Evolutionary conservation across 208 protist species (phyloP).

Genomic region (Herpetomonas samuelpessoai): DNA sequence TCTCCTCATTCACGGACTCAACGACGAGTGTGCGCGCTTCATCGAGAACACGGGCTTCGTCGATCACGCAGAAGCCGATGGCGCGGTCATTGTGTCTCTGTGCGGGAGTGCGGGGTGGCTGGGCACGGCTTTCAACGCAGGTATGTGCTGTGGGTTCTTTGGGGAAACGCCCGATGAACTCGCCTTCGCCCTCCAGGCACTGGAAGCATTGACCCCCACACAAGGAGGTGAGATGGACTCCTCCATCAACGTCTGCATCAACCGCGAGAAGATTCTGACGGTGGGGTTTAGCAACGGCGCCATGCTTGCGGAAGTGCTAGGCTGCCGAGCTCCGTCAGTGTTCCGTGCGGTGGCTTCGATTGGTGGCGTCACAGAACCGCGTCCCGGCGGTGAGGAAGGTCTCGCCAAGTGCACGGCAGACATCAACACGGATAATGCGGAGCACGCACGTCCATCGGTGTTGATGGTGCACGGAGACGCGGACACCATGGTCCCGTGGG

Average conservation of each 20-base stretch:
- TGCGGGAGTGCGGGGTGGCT: conserved; percentile 56
- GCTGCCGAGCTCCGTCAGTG: conserved; percentile 31
- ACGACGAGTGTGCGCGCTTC: conserved; percentile 62
- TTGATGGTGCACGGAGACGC: conserved; percentile 70
- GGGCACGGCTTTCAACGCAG: conserved; percentile 66
- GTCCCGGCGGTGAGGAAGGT: conserved; percentile 52
- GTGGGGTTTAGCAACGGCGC: conserved; percentile 84
- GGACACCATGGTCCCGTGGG: conserved; percentile 64
- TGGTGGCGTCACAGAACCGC: conserved; percentile 53
- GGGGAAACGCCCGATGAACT: conserved; percentile 45
- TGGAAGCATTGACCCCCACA: conserved; percentile 10
- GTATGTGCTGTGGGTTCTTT: conserved; percentile 71
- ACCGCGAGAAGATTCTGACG: conserved; percentile 43
- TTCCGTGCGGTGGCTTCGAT: conserved; percentile 57
- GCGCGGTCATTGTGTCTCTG: conserved; percentile 54
- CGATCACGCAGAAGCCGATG: conserved; percentile 40
- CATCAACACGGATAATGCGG: conserved; percentile 12
- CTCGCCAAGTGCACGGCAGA: conserved; percentile 32
- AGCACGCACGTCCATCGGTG: conserved; percentile 17
- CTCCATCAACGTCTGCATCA: conserved; percentile 19
- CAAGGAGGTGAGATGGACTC: conserved; percentile 8
- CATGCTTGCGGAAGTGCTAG: conserved; percentile 71
- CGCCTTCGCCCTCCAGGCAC: conserved; percentile 32
- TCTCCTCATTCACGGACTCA: conserved; percentile 69
- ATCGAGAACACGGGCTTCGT: conserved; percentile 45